Conservation (phyloP, 225 moss, liverwort and hornwort species). For the Neckera pumila region DNA sequence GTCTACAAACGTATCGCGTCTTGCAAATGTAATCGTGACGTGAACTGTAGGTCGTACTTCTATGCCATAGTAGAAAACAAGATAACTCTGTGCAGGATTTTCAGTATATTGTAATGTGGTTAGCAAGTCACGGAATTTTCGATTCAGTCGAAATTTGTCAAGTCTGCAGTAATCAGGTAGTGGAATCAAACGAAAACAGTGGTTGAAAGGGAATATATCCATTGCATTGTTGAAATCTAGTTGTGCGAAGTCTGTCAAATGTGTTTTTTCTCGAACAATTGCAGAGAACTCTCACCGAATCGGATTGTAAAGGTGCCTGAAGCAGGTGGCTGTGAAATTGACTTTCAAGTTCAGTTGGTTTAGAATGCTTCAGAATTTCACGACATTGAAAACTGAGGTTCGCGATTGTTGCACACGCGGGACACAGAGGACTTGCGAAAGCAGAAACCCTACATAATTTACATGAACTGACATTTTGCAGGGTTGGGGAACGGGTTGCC, state of each 20-base stretch:
- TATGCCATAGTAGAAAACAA: not conserved
- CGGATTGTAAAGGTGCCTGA: not conserved
- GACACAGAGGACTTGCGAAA: not conserved
- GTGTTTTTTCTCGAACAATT: not conserved
- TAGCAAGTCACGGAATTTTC: not conserved
- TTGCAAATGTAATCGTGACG: not conserved
- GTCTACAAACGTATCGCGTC: not conserved
- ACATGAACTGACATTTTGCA: no score
- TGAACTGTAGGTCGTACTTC: not conserved
- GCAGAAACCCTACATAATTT: not conserved
- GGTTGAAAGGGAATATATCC: not conserved
- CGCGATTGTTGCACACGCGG: no score
- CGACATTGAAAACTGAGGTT: not conserved
- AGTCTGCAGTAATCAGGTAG: no score
- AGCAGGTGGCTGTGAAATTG: not conserved
- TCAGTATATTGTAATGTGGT: not conserved
- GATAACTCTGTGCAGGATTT: not conserved
- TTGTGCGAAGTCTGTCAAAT: not conserved
- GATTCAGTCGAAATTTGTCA: not conserved
- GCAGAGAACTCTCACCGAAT: not conserved
- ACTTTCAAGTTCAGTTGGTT: no score
- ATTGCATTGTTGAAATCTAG: not conserved
- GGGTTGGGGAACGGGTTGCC: no score
- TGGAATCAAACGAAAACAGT: not conserved
- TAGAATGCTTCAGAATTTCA: not conserved